Base-by-base conservation (phyloP, 441 rosid genomes). In the Arabidopsis hybrid region DNA sequence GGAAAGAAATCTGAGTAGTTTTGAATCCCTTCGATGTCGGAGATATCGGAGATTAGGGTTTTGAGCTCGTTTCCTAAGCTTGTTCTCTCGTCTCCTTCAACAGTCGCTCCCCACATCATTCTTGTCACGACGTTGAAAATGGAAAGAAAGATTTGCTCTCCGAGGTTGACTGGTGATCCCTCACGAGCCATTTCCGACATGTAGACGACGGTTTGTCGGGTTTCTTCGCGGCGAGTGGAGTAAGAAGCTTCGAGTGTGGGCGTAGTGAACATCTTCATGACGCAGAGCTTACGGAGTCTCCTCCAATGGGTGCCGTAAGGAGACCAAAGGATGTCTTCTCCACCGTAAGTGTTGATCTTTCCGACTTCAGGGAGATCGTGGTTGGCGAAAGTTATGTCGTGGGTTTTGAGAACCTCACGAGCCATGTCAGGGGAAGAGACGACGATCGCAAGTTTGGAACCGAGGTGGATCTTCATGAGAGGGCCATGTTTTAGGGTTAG, bases 1-100 rank as follows among this genome's bases (percentile, higher is more conserved):
- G 92, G 95, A 32, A 88, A 83, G 47, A 86, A 57, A 18, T 89
- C 93, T 0, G 93, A 90, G 43, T 87, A 57, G 55, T 91, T 87
- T 6, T 88, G 88, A 51, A 72, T 81, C 49, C 82, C 89, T 36
- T 78, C 16, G 1, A 87, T 38, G 2, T 57, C 65, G 34, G 79
- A 80, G 1, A 80, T 62, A 52, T 83, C 79, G 0, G 64, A 62
- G 0, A 79, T 63, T 14, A 79, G 63, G 10, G 68, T 21, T 39
- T 80, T 72, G 18, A 91, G 78, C 38, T 81, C 85, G 1, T 56
- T 60, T 7, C 72, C 80, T 18, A 75, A 10, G 9, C 26, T 36
- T 1, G 65, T 65, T 18, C 75, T 73, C 16, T 85, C 67, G 29
- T 84, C 87, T 6, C 74, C 84, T 17, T 74, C 72, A 10, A 82